These are phyloP conservation scores for Deinandra increscens DNA, from an alignment of 129 eudicot genomes.

Conservation along the genomic window DNA sequence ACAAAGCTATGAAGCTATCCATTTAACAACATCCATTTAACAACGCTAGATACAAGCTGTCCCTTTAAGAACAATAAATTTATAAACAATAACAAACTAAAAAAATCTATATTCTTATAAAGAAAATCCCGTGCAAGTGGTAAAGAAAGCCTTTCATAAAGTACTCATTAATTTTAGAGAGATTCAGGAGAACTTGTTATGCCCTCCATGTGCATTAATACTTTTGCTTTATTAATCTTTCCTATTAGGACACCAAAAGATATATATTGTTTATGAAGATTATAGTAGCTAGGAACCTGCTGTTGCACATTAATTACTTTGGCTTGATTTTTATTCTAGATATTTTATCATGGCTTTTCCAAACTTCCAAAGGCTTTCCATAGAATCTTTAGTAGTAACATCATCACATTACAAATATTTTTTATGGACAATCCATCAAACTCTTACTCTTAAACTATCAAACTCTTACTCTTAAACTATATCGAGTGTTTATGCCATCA, in stretches of 20 bases:
- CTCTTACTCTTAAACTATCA: no score
- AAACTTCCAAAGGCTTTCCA: background rate
- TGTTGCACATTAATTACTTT: slow-evolving; percentile 17
- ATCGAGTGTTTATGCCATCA: no score
- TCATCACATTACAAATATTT: slow-evolving; percentile 5
- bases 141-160: slow-evolving; percentile 13
- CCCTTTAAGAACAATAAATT: no score
- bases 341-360: slow-evolving; percentile 5
- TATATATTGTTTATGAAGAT: background rate
- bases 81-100: background rate
- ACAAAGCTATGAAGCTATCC: no score
- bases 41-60: no score
- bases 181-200: slow-evolving; percentile 29
- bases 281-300: slow-evolving; percentile 21
- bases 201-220: slow-evolving; percentile 32
- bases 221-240: slow-evolving; percentile 21
- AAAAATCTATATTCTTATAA: background rate
- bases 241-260: slow-evolving; percentile 8
- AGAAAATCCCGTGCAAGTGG: slow-evolving; percentile 8
- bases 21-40: no score
- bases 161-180: background rate
- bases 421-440: no score
- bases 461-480: no score
- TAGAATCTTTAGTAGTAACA: background rate
- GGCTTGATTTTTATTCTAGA: background rate